Evolutionary conservation across 176 grass and related monocot genomes (phyloP).

Genomic region (Avena eriantha): DNA sequence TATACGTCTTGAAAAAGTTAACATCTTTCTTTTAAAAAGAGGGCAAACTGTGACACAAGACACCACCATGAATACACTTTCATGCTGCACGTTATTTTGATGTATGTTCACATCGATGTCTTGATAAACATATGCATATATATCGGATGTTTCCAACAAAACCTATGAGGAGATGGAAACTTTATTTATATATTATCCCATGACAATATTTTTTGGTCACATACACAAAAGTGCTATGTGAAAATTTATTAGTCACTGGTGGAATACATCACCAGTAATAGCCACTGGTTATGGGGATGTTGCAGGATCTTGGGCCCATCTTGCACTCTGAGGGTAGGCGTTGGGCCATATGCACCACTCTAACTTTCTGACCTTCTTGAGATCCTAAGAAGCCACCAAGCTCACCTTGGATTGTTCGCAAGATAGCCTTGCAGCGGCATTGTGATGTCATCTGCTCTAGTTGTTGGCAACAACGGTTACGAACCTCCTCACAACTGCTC

Average conservation of each 20-base stretch:
- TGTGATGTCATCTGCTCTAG: not conserved
- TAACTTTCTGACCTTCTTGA: not conserved
- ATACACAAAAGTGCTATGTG: not conserved
- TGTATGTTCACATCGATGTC: not conserved
- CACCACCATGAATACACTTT: not conserved
- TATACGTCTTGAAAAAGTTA: not conserved
- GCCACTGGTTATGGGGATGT: not conserved
- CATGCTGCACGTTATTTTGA: not conserved
- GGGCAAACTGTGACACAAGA: not conserved
- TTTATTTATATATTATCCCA: conserved; percentile 13
- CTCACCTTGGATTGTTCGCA: not conserved
- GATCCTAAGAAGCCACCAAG: not conserved
- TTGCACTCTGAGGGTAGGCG: not conserved
- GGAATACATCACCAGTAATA: conserved; percentile 14
- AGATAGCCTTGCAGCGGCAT: conserved; percentile 13
- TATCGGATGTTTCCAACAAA: not conserved
- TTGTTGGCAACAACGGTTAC: not conserved
- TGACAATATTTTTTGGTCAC: conserved; percentile 8
- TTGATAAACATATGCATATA: not conserved
- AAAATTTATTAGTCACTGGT: not conserved
- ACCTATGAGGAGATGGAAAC: not conserved
- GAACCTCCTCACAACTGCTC: not conserved
- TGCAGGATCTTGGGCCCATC: not conserved
- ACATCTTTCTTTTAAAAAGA: not conserved
- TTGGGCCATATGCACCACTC: not conserved